A percentile compares a stretch with the other conserved stretches of the same genome.
These are phyloP conservation scores for Aureobasidium sp. DNA, from an alignment of 2,329 filamentous ascomycete genomes.

Conservation along the genomic window DNA sequence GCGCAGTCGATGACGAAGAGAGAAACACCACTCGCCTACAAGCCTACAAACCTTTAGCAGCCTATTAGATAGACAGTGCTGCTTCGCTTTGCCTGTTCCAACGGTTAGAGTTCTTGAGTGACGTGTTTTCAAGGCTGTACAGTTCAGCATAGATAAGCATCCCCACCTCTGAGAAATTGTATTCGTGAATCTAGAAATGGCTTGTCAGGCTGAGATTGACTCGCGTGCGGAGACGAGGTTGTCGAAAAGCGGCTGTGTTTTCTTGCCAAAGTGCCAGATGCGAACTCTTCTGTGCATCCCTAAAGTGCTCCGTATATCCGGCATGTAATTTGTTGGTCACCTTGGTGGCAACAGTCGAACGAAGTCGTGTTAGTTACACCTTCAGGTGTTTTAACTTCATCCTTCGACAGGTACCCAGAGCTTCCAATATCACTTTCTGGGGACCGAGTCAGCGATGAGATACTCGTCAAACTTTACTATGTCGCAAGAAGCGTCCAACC, in stretches of 20 bases:
- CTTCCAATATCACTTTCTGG: neutral
- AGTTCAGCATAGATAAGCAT: neutral
- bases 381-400: neutral
- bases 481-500: neutral
- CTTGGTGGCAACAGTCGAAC: neutral
- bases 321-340: neutral
- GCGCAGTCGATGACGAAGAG: neutral
- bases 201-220: neutral
- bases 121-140: neutral
- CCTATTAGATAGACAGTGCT: neutral
- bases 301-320: too few relatives aligned
- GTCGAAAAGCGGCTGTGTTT: neutral
- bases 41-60: neutral
- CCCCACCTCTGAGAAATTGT: neutral
- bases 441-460: neutral
- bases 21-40: neutral
- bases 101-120: neutral
- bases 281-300: neutral
- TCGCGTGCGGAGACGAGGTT: neutral
- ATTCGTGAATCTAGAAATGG: neutral
- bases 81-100: neutral
- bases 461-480: neutral
- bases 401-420: neutral
- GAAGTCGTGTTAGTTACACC: neutral
- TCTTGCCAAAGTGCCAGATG: neutral